Evolutionary conservation across 352 stramenopile species (phyloP).

Genomic region (Globisporangium sylvaticum): DNA sequence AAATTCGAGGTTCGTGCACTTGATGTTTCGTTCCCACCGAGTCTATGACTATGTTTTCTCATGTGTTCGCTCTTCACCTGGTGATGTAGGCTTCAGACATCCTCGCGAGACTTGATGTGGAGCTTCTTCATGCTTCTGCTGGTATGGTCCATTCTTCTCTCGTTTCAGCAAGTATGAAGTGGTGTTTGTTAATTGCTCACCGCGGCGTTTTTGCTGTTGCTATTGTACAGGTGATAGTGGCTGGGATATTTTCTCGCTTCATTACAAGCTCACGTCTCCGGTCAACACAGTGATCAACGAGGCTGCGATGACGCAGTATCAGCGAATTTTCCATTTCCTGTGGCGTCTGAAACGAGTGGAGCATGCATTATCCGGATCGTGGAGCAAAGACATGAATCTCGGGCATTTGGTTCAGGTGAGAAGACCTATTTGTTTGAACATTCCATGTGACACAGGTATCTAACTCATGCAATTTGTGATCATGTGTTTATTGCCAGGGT

Average conservation of each 20-base stretch:
- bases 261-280: conserved; percentile 86
- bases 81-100: conserved; percentile 77
- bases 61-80: background rate
- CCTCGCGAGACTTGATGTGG: conserved; percentile 90
- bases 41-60: background rate
- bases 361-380: conserved; percentile 93
- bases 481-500: conserved; percentile 30
- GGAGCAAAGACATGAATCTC: conserved; percentile 95
- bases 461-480: conserved; percentile 19
- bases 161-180: background rate
- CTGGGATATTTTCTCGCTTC: conserved; percentile 94
- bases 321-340: conserved; percentile 89
- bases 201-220: background rate
- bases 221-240: conserved; percentile 64
- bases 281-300: conserved; percentile 90
- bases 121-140: conserved; percentile 80
- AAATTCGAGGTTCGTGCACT: conserved; percentile 83
- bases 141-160: conserved; percentile 20
- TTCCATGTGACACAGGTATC: no score
- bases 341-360: conserved; percentile 90
- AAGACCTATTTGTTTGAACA: no score
- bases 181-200: background rate
- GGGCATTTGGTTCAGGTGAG: conserved; percentile 89
- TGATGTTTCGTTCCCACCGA: background rate
- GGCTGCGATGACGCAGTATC: conserved; percentile 80